Conservation (phyloP, 2,329 filamentous ascomycete genomes). For the Xylaria sp. region DNA sequence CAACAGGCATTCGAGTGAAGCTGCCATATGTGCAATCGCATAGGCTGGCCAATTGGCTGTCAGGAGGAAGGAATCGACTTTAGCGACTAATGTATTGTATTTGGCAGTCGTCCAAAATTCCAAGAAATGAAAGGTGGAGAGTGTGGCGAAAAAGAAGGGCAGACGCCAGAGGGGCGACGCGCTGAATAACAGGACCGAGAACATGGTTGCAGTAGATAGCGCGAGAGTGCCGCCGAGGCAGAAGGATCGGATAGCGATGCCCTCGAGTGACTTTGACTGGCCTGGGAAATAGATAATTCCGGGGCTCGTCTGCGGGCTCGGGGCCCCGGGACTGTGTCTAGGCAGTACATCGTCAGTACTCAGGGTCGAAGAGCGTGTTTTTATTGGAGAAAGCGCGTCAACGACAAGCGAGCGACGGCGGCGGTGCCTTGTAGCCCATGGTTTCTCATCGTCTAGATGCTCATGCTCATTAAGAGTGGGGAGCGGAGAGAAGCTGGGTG, state of each 20-base stretch:
- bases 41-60: slow-evolving; percentile 85
- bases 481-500: slow-evolving; percentile 27
- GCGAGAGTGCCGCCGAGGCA: slow-evolving; percentile 55
- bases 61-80: slow-evolving; percentile 79
- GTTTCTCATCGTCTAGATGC: slow-evolving; percentile 33
- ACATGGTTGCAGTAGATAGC: slow-evolving; percentile 42
- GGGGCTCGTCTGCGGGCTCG: slow-evolving; percentile 38
- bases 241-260: slow-evolving; percentile 64
- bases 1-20: slow-evolving; percentile 73
- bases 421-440: slow-evolving; percentile 38
- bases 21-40: slow-evolving; percentile 78
- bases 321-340: slow-evolving; percentile 42
- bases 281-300: slow-evolving; percentile 50
- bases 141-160: slow-evolving; percentile 69
- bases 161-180: slow-evolving; percentile 62
- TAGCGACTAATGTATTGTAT: slow-evolving; percentile 78
- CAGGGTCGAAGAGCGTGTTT: slow-evolving; percentile 2
- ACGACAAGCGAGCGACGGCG: slow-evolving; percentile 27
- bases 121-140: slow-evolving; percentile 90
- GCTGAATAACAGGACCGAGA: slow-evolving; percentile 44
- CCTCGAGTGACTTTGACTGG: slow-evolving; percentile 61
- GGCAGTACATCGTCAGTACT: slow-evolving; percentile 40
- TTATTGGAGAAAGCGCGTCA: slow-evolving; percentile 10
- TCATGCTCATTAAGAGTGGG: slow-evolving; percentile 29
- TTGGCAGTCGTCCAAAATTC: slow-evolving; percentile 91